phyloP scores from a whole-genome alignment of 2,329 filamentous ascomycete genomes.

The Mycogone perniciosa region DNA sequence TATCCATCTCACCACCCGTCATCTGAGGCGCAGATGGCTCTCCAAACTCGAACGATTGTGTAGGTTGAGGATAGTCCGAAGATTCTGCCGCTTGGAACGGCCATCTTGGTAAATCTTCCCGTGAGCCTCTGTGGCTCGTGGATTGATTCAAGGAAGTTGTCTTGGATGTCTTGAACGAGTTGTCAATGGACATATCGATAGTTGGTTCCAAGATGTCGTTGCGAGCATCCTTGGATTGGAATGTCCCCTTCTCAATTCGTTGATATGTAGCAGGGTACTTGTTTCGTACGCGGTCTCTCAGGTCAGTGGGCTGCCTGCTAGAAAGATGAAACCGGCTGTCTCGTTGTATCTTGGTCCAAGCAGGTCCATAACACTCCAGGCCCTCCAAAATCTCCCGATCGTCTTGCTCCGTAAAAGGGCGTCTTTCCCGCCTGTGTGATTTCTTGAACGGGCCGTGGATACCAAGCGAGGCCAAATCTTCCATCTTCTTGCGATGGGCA shows the following conservation, averaged over 20 bases:
- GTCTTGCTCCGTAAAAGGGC: conserved; percentile 57
- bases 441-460: conserved; percentile 58
- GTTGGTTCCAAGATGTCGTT: conserved; percentile 44
- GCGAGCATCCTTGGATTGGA: conserved; percentile 36
- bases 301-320: conserved; percentile 54
- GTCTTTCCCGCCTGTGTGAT: conserved; percentile 52
- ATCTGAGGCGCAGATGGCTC: conserved; percentile 35
- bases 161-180: conserved; percentile 35
- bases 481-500: conserved; percentile 49
- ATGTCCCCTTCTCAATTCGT: conserved; percentile 48
- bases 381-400: conserved; percentile 57
- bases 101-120: conserved; percentile 44
- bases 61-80: conserved; percentile 18
- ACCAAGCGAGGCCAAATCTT: conserved; percentile 50
- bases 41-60: conserved; percentile 37
- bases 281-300: conserved; percentile 58
- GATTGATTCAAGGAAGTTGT: conserved; percentile 34
- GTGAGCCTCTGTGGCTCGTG: conserved; percentile 35
- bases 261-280: conserved; percentile 55
- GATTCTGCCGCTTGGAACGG: conserved; percentile 30
- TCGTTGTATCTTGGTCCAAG: conserved; percentile 60
- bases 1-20: conserved; percentile 53
- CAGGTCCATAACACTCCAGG: conserved; percentile 52
- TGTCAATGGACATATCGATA: conserved; percentile 43
- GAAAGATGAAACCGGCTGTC: conserved; percentile 53